Percentiles rank a stretch among this genome's conserved stretches.
phyloP scores from a whole-genome alignment of 2,329 filamentous ascomycete genomes.

The Cylindrodendrum hubeiense region DNA sequence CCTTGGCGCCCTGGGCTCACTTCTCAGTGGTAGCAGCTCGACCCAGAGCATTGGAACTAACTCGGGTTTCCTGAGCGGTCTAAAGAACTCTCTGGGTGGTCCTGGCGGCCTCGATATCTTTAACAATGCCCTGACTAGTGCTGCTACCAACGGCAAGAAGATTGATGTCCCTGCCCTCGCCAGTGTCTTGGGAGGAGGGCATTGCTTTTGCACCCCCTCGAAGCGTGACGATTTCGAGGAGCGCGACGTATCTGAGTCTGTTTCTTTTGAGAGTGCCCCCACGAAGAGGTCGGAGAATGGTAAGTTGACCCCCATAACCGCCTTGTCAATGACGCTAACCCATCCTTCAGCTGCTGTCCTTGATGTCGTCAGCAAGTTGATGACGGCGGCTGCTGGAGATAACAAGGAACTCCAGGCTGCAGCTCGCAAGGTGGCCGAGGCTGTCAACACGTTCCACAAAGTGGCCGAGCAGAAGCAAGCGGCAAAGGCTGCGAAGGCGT shows the following conservation, averaged over 20 bases:
- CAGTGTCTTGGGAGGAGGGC: too few species aligned
- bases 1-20: not conserved
- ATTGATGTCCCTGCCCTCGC: too few species aligned
- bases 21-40: not conserved
- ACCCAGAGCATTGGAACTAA: not conserved
- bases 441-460: not conserved
- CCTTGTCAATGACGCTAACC: not conserved
- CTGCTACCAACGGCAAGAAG: too few species aligned
- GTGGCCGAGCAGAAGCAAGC: not conserved
- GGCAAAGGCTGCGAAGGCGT: too few species aligned
- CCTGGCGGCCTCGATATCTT: too few species aligned
- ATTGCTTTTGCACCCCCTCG: too few species aligned
- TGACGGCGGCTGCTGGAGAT: not conserved
- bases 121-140: too few species aligned
- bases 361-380: not conserved
- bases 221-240: too few species aligned
- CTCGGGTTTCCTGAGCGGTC: too few species aligned
- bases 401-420: slow-evolving; percentile 9
- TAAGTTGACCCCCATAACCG: not conserved
- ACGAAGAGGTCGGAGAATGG: not conserved
- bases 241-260: too few species aligned
- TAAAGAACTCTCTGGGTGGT: too few species aligned
- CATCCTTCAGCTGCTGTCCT: not conserved
- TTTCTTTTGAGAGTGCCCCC: not conserved
- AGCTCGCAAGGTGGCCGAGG: slow-evolving; percentile 2